phyloP scores from a whole-genome alignment of 2,329 filamentous ascomycete species.

The Penicillium capsulatum region DNA sequence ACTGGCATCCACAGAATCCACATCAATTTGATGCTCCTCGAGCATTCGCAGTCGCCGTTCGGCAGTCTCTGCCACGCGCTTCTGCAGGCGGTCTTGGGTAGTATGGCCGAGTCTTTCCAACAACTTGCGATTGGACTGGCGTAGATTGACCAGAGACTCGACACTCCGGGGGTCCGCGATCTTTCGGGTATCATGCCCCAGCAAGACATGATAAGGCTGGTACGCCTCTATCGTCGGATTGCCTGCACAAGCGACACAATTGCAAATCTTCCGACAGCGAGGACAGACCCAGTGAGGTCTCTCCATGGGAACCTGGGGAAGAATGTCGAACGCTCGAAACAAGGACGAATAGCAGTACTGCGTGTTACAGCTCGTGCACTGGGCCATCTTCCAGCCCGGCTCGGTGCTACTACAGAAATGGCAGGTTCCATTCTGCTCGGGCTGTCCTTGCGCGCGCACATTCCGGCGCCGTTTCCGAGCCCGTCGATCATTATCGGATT shows the following conservation, averaged over 20 bases:
- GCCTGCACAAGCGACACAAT: constrained; percentile 73
- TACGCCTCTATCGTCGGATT: constrained; percentile 69
- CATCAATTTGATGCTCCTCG: constrained; percentile 44
- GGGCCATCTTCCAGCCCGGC: constrained; percentile 76
- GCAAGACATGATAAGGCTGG: constrained; percentile 76
- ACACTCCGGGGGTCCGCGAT: constrained; percentile 89
- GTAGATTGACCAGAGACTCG: constrained; percentile 86
- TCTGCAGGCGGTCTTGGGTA: constrained; percentile 39
- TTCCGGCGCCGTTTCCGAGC: constrained; percentile 62
- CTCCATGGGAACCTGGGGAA: constrained; percentile 78
- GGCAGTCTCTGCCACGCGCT: constrained; percentile 41
- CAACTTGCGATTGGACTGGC: constrained; percentile 82
- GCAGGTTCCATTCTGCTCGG: constrained; percentile 56
- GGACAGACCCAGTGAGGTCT: constrained; percentile 83
- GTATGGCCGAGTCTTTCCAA: constrained; percentile 58
- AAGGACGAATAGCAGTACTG: constrained; percentile 91
- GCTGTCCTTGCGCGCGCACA: constrained; percentile 50
- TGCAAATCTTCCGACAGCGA: constrained; percentile 79
- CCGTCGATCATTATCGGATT: constrained; percentile 49
- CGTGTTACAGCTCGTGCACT: constrained; percentile 70
- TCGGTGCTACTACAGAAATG: constrained; percentile 82
- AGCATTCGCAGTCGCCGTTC: not conserved
- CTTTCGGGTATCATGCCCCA: constrained; percentile 86
- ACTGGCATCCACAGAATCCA: constrained; percentile 18
- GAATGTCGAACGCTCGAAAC: constrained; percentile 84